Conservation (phyloP, 345 rosid species). For the Eucalyptus cloeziana region DNA sequence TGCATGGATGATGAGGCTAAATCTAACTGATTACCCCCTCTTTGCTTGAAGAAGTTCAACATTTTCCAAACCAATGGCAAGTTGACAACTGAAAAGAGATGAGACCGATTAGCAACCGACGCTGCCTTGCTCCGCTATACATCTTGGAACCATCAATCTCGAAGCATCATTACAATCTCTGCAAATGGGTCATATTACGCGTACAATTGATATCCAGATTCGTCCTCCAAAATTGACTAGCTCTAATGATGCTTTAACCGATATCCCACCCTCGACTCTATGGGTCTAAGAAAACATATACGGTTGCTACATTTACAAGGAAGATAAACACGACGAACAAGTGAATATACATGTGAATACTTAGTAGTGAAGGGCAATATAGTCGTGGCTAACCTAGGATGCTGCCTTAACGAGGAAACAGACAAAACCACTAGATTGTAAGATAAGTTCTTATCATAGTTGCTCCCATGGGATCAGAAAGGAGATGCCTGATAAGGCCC, state of each 20-base stretch:
- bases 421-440: not conserved
- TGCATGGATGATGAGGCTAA: not conserved
- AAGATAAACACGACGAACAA: not conserved
- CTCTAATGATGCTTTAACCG: not conserved
- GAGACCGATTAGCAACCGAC: not conserved
- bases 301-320: not conserved
- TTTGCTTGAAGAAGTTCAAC: not conserved
- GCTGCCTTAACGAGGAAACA: not conserved
- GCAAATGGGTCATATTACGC: not conserved
- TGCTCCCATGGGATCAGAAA: constrained; percentile 87
- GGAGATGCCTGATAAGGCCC: constrained; percentile 65
- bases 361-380: not conserved
- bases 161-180: not conserved
- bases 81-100: not conserved
- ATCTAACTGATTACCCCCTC: not conserved
- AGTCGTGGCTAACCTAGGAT: not conserved
- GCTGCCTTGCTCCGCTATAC: not conserved
- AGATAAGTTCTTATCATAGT: constrained; percentile 88
- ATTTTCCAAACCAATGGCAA: not conserved
- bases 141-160: not conserved
- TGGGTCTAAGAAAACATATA: not conserved
- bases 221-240: not conserved
- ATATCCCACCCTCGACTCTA: not conserved
- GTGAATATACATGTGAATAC: not conserved
- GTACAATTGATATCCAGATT: not conserved